These are phyloP conservation scores for Chaetomiaceae sp. DNA, from an alignment of 2,329 filamentous ascomycete species.

Conservation along the genomic window DNA sequence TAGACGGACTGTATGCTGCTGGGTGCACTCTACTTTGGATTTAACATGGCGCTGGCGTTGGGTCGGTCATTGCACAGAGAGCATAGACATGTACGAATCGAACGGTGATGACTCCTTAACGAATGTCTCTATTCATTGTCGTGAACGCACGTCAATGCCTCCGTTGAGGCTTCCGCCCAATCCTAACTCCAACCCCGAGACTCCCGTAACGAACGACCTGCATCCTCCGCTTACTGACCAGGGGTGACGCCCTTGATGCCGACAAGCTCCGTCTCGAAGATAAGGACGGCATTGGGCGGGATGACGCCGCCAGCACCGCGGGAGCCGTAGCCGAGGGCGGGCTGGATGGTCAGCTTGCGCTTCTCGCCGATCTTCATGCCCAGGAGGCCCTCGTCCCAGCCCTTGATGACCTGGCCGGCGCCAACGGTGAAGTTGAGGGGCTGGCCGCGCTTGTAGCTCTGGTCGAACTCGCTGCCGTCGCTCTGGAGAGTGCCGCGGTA, in stretches of 20 bases:
- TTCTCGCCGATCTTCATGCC: constrained; percentile 30
- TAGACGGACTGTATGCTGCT: not conserved
- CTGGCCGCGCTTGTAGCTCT: constrained; percentile 23
- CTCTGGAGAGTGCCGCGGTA: constrained; percentile 24
- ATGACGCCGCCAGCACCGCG: constrained; percentile 25
- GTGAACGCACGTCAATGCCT: not conserved
- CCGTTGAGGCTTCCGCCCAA: not conserved
- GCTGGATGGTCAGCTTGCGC: constrained; percentile 28
- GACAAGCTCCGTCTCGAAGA: constrained; percentile 29
- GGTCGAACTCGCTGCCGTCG: constrained; percentile 25
- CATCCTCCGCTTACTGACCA: not conserved
- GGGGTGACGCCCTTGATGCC: constrained; percentile 14
- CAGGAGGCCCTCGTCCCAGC: constrained; percentile 29
- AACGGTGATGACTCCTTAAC: not conserved
- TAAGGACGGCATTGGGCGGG: constrained; percentile 25
- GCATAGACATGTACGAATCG: constrained; percentile 2
- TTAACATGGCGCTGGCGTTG: constrained; percentile 15
- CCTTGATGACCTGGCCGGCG: constrained; percentile 27
- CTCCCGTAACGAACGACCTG: not conserved
- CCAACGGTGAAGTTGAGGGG: constrained; percentile 34
- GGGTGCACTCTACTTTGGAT: not conserved
- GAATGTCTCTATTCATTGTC: not conserved
- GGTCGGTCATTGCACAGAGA: not conserved
- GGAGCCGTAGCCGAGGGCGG: constrained; percentile 25
- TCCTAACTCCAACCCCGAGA: not conserved